These are phyloP conservation scores for Calycina marina DNA, from an alignment of 2,329 filamentous ascomycete species.

Conservation along the genomic window DNA sequence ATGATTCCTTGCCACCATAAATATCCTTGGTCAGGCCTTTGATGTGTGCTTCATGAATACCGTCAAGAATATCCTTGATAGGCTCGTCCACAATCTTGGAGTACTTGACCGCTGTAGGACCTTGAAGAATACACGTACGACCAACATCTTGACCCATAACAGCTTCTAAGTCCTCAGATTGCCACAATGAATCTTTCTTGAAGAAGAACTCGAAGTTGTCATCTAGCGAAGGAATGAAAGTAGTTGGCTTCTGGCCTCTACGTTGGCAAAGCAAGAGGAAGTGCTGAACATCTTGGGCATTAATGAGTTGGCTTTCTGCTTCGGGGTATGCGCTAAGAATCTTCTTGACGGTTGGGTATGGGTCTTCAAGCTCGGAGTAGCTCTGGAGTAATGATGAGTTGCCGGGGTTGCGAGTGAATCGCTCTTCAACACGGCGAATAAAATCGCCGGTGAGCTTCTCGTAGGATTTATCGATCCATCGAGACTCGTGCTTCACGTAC, in stretches of 20 bases:
- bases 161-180: constrained; percentile 92
- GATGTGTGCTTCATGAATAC: constrained; percentile 82
- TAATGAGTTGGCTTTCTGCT: constrained; percentile 82
- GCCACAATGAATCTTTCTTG: constrained; percentile 99
- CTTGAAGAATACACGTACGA: constrained; percentile 90
- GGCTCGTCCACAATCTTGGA: constrained; percentile 85
- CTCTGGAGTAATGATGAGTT: constrained; percentile 76
- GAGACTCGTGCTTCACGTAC: constrained; percentile 78
- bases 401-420: constrained; percentile 62
- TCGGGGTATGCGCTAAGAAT: constrained; percentile 77
- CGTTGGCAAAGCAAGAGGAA: constrained; percentile 88
- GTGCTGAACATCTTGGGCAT: constrained; percentile 94
- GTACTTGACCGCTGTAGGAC: constrained; percentile 82
- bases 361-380: constrained; percentile 75
- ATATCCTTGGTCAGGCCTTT: constrained; percentile 62
- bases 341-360: constrained; percentile 62
- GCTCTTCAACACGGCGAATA: constrained; percentile 91
- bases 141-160: constrained; percentile 94
- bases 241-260: constrained; percentile 86
- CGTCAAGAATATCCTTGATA: constrained; percentile 84
- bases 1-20: constrained; percentile 57
- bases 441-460: constrained; percentile 81
- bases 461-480: constrained; percentile 84
- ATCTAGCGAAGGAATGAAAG: constrained; percentile 89
- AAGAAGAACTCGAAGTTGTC: constrained; percentile 99